Evolutionary conservation across 2,329 filamentous ascomycete species (phyloP).

Genomic region (Stagonosporopsis chrysanthemi): DNA sequence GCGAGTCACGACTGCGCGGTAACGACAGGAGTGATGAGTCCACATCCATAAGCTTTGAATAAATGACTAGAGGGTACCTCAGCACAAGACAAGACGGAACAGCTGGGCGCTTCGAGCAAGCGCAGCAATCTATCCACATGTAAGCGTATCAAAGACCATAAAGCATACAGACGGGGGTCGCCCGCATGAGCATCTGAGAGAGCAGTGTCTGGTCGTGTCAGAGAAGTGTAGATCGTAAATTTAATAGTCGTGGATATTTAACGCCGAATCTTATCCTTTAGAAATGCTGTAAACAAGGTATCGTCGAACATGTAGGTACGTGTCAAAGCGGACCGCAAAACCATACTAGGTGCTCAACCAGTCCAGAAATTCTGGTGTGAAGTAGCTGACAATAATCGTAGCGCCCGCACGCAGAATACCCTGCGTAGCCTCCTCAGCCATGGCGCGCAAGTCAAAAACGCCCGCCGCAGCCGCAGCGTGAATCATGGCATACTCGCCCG

Average conservation of each 20-base stretch:
- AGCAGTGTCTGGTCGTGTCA: too few species aligned
- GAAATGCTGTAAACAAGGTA: conserved; percentile 17
- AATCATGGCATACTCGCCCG: conserved; percentile 97
- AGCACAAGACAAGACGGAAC: too few species aligned
- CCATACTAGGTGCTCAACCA: conserved; percentile 58
- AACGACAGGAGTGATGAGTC: too few species aligned
- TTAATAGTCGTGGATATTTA: conserved; percentile 13
- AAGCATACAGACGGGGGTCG: too few species aligned
- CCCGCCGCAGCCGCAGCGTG: conserved; percentile 94
- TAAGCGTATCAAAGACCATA: neutral
- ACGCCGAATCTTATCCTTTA: conserved; percentile 14
- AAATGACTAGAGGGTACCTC: too few species aligned
- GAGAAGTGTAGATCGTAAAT: conserved; percentile 6
- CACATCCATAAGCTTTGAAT: too few species aligned
- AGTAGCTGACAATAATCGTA: conserved; percentile 92
- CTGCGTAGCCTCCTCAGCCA: conserved; percentile 94
- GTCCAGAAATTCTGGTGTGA: conserved; percentile 79
- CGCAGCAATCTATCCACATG: neutral
- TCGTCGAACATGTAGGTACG: neutral
- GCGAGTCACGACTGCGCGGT: too few species aligned
- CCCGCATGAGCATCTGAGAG: too few species aligned
- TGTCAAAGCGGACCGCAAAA: too few species aligned
- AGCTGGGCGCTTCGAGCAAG: too few species aligned
- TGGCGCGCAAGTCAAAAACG: conserved; percentile 91
- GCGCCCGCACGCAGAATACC: conserved; percentile 92